Evolutionary conservation across 2,329 filamentous ascomycete genomes (phyloP), one percentile per base, ranked within the genome.

Genomic region (Fusarium sp.): DNA sequence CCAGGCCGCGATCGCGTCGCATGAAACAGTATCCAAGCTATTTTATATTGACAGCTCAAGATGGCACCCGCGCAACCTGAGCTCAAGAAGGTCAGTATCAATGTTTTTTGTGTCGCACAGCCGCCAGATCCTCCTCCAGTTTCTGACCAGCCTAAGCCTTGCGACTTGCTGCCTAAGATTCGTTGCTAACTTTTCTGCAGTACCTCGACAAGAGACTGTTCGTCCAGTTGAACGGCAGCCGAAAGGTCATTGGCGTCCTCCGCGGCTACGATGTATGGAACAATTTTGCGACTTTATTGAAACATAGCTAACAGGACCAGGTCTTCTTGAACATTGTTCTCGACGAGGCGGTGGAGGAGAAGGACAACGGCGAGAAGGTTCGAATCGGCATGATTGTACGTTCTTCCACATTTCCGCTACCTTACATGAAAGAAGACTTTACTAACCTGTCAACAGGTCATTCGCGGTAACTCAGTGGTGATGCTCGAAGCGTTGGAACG

Each of bases 21-120:
- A 76, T 60, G 58, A 68, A 69, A 74, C 70, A 63, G 68, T 62
- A 78, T 52, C 38, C 69, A 65, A 72, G 62, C 49, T 60, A 72
- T 70, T 63, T 65, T 65, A 66, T 61, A 65, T 70, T 68, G 64
- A 77, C 64, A 74, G 73, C 74, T 81, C 84, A 92, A 86, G 74
- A 99, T 99, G 96, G 94, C 96, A 84, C 95, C 97, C 90, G 94
- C 96, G 81, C 96, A 98, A 84, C 96, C 96, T 77, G 97, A 99
- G 86, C 89, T 99, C 70, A 99, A 98, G 85, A 99, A 98, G 90
- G 96, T 97, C 83, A 27, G 74, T 62, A 12, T 5, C 5, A n/a
- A 15, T 25, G 4, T 27, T n/a, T 32, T 18, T 8, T 32, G 20
- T 7, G 34, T 62, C 32, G 34, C 41, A 29, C 22, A 18, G 8